phyloP scores from a whole-genome alignment of 208 protist genomes.

The Strigomonas galati region DNA sequence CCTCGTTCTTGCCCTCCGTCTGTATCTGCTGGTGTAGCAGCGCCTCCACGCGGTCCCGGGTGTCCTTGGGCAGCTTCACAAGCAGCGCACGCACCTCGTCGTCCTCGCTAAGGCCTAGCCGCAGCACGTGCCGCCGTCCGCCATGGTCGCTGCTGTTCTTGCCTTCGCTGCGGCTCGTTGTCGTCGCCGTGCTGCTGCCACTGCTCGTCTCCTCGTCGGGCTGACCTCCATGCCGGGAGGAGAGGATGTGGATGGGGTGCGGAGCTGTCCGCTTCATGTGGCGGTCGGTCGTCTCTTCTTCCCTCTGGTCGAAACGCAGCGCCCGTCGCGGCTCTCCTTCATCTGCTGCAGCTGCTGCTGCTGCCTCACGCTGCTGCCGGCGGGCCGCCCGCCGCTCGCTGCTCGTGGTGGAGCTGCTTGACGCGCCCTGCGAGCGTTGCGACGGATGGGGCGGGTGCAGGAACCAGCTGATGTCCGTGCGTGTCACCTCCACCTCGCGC shows the following conservation, averaged over 20 bases:
- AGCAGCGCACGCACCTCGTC: conserved; percentile 5
- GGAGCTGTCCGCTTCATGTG: too few species aligned
- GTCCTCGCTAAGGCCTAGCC: not conserved
- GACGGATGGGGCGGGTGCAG: conserved; percentile 14
- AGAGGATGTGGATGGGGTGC: too few species aligned
- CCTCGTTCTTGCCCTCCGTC: not conserved
- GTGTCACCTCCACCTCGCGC: conserved; percentile 58
- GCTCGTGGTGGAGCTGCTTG: not conserved
- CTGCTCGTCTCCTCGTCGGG: not conserved
- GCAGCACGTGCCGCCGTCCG: not conserved
- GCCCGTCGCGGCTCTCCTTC: not conserved
- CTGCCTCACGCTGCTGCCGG: too few species aligned
- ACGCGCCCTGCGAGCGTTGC: not conserved
- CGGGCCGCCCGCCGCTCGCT: too few species aligned
- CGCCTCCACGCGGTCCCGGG: conserved; percentile 3
- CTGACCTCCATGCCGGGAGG: too few species aligned
- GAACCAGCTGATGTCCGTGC: conserved; percentile 59
- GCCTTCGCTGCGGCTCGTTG: not conserved
- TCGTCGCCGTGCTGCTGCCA: not conserved
- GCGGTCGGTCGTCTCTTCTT: too few species aligned
- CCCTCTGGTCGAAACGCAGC: not conserved
- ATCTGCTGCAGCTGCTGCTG: too few species aligned
- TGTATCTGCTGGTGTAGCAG: not conserved
- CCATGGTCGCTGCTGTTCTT: not conserved
- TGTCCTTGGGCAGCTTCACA: not conserved